Percentiles rank a stretch among this genome's conserved stretches.
Evolutionary conservation across 2,329 filamentous ascomycete species (phyloP).

Genomic region (Epichloe festucae): DNA sequence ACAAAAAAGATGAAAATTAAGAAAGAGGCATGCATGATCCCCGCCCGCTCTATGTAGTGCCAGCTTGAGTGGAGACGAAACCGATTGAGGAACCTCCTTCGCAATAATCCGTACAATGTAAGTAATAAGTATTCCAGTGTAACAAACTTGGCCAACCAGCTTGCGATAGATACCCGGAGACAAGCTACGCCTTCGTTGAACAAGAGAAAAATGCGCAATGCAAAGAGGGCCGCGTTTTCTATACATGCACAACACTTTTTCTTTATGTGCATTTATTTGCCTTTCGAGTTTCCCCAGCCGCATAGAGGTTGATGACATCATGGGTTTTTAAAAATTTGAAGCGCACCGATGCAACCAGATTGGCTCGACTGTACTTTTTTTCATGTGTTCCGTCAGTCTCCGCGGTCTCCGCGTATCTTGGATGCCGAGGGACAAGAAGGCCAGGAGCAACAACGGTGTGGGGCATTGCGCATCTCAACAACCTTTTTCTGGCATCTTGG

Average conservation of each 20-base stretch:
- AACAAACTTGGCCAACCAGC: background rate
- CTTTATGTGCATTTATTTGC: too few species aligned
- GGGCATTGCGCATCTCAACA: constrained; percentile 5
- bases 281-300: too few species aligned
- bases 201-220: too few species aligned
- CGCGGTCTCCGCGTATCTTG: background rate
- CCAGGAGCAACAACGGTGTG: background rate
- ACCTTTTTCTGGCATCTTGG: background rate
- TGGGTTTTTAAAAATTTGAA: too few species aligned
- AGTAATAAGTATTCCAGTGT: background rate
- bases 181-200: too few species aligned
- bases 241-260: too few species aligned
- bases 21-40: background rate
- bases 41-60: background rate
- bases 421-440: constrained; percentile 1
- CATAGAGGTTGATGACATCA: too few species aligned
- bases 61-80: background rate
- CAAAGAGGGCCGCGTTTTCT: too few species aligned
- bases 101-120: background rate
- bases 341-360: background rate
- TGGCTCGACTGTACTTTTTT: background rate
- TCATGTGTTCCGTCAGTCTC: background rate
- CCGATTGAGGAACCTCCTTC: background rate
- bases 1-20: background rate
- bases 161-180: too few species aligned